Evolutionary conservation across 805 yeast genomes (phyloP).

Genomic region (Ascoidea rubescens): DNA sequence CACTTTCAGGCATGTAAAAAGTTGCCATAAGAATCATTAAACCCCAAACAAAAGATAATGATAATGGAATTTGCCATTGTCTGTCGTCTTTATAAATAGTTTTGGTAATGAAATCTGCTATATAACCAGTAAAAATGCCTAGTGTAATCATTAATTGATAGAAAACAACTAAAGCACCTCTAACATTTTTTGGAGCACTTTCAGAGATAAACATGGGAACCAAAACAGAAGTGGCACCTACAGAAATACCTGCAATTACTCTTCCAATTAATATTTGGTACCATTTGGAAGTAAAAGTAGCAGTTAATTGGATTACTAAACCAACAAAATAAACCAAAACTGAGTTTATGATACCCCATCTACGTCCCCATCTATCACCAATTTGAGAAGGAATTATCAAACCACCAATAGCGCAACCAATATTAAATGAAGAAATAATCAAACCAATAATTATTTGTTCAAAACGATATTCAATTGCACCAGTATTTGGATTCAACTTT

Average conservation of each 20-base stretch:
- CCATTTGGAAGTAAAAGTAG: constrained; percentile 32
- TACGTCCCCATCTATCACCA: constrained; percentile 51
- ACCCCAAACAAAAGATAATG: constrained; percentile 11
- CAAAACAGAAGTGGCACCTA: constrained; percentile 65
- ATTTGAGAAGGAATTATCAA: constrained; percentile 33
- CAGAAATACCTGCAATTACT: constrained; percentile 55
- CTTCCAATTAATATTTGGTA: constrained; percentile 54
- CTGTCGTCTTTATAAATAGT: constrained; percentile 45
- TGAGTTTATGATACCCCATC: constrained; percentile 36
- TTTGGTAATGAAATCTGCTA: constrained; percentile 54
- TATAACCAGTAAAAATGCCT: constrained; percentile 61
- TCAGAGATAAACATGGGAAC: constrained; percentile 65
- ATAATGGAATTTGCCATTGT: constrained; percentile 23
- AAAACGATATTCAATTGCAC: constrained; percentile 17
- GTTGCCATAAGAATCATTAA: constrained; percentile 24
- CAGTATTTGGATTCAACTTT: constrained; percentile 21
- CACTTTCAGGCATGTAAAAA: constrained; percentile 56
- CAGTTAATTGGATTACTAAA: constrained; percentile 43
- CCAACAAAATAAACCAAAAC: constrained; percentile 49
- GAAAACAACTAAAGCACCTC: constrained; percentile 60
- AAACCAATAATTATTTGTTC: constrained; percentile 37
- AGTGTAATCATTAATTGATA: constrained; percentile 58
- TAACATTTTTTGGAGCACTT: constrained; percentile 51
- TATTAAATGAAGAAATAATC: constrained; percentile 42
- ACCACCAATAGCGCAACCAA: constrained; percentile 68